Evolutionary conservation across 768 basidiomycete genomes (phyloP).

Genomic region (Mrakia gelida): DNA sequence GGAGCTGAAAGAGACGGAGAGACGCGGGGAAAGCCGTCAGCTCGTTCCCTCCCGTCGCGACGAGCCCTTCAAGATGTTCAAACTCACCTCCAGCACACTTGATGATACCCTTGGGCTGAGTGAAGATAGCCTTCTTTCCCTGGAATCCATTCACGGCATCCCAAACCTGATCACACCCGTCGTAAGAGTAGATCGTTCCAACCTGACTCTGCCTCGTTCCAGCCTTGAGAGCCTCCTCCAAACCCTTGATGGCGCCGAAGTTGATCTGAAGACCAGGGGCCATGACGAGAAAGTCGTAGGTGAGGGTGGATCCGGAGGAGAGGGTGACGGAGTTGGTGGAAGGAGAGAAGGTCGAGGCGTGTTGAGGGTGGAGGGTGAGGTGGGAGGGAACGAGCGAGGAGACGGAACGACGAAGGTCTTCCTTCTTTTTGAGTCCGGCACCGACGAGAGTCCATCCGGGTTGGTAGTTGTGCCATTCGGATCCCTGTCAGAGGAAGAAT

Average conservation of each 20-base stretch:
- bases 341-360: conserved; percentile 71
- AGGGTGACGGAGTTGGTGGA: conserved; percentile 68
- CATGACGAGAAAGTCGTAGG: conserved; percentile 82
- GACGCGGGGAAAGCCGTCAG: not conserved
- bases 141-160: conserved; percentile 62
- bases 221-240: conserved; percentile 71
- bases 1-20: conserved; percentile 52
- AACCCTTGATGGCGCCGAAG: conserved; percentile 55
- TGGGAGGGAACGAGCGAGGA: conserved; percentile 67
- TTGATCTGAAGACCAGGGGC: conserved; percentile 80
- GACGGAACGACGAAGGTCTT: conserved; percentile 59
- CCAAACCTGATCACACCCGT: conserved; percentile 86
- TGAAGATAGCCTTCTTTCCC: conserved; percentile 82
- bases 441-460: conserved; percentile 97
- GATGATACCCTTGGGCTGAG: conserved; percentile 73
- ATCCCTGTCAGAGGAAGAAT: conserved; percentile 23
- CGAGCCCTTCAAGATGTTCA: not conserved
- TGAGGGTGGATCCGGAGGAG: conserved; percentile 45
- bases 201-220: conserved; percentile 65
- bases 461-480: conserved; percentile 46
- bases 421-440: conserved; percentile 71
- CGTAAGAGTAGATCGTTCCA: conserved; percentile 86
- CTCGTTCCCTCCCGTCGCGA: not conserved
- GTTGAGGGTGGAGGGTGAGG: conserved; percentile 59
- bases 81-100: conserved; percentile 66